Evolutionary conservation across 106 monocot species (phyloP).

Genomic region (Agapanthus africanus): DNA sequence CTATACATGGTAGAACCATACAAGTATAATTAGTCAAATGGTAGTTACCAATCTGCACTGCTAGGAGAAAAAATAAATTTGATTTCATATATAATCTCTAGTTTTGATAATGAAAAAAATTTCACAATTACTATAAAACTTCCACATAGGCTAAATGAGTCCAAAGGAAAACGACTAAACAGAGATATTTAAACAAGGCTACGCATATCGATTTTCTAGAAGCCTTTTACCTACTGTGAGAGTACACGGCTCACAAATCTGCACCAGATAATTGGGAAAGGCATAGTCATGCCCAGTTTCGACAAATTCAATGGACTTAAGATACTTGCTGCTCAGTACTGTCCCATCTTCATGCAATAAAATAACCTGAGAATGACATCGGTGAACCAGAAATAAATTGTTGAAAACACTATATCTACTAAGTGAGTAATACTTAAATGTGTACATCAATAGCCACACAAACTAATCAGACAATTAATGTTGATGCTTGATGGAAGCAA

Average conservation of each 20-base stretch:
- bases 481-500: too few species aligned
- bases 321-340: constrained; percentile 38
- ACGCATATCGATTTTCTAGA: too few species aligned
- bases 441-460: too few species aligned
- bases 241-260: constrained; percentile 32
- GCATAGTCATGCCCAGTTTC: constrained; percentile 23
- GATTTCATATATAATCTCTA: background rate
- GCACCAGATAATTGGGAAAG: constrained; percentile 36
- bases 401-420: too few species aligned
- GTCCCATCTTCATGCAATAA: constrained; percentile 40
- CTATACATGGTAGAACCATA: background rate
- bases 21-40: background rate
- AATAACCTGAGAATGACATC: constrained; percentile 23
- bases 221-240: constrained; percentile 12
- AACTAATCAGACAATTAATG: too few species aligned
- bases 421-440: too few species aligned
- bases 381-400: too few species aligned
- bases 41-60: background rate
- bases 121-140: background rate
- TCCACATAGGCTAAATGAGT: background rate
- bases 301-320: constrained; percentile 34
- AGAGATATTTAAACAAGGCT: too few species aligned
- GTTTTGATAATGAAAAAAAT: background rate
- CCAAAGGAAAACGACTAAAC: too few species aligned
- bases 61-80: background rate